These are phyloP conservation scores for Clavaria fumosa DNA, from an alignment of 768 basidiomycete genomes.

Conservation along the genomic window DNA sequence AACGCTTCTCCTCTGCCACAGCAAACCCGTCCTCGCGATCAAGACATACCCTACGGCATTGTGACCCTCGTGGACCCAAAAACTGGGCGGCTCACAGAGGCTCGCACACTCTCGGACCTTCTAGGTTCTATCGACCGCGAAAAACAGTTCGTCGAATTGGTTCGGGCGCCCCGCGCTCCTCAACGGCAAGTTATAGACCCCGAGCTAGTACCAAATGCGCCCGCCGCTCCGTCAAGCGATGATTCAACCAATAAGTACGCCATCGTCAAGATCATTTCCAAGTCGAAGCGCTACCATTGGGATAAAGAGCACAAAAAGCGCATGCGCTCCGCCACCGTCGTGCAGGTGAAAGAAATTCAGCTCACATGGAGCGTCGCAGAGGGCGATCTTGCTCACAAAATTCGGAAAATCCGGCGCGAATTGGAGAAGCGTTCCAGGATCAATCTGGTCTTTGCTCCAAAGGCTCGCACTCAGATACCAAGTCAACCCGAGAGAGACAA, in stretches of 20 bases:
- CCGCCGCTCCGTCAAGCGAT: too few species aligned
- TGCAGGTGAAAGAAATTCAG: constrained; percentile 48
- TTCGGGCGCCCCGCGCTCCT: too few species aligned
- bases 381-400: constrained; percentile 51
- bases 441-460: constrained; percentile 38
- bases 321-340: constrained; percentile 20
- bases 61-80: constrained; percentile 36
- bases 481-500: constrained; percentile 24
- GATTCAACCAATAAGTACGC: constrained; percentile 24
- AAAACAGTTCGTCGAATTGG: constrained; percentile 38
- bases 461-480: constrained; percentile 26
- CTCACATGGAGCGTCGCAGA: constrained; percentile 48
- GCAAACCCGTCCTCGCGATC: constrained; percentile 16
- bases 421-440: constrained; percentile 47
- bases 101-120: constrained; percentile 24
- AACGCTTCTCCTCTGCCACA: too few species aligned
- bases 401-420: constrained; percentile 39
- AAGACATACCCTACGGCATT: constrained; percentile 25
- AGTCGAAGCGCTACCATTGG: constrained; percentile 27
- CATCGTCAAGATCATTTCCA: constrained; percentile 46
- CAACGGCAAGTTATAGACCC: too few species aligned
- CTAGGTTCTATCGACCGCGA: constrained; percentile 29
- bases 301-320: constrained; percentile 23
- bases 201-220: too few species aligned
- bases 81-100: constrained; percentile 24